Percentiles rank a stretch among this genome's conserved stretches.
Evolutionary conservation across 257 asterid genomes (phyloP).

Genomic region (Nicotiana sylvestris): DNA sequence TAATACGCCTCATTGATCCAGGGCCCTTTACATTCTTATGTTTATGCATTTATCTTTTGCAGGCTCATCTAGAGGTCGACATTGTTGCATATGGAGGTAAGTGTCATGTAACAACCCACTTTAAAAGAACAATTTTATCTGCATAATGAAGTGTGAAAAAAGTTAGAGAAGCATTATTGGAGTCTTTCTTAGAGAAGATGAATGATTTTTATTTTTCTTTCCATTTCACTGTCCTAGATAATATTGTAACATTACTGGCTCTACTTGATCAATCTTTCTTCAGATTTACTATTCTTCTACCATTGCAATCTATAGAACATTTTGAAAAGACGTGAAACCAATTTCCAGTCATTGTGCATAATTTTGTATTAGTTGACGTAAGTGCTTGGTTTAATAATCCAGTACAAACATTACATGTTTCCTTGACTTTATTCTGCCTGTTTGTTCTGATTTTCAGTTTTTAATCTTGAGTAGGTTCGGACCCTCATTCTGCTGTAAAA

Average conservation of each 20-base stretch:
- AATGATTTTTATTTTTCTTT: neutral
- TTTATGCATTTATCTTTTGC: slow-evolving; percentile 26
- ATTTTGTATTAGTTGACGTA: neutral
- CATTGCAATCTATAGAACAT: neutral
- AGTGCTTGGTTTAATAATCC: neutral
- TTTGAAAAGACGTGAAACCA: neutral
- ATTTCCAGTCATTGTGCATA: neutral
- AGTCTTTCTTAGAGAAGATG: neutral
- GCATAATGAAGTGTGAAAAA: neutral
- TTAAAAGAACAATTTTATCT: neutral
- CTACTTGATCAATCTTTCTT: neutral
- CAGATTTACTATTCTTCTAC: neutral
- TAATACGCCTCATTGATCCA: neutral
- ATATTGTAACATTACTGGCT: neutral
- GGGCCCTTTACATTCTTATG: neutral
- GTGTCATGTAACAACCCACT: slow-evolving; percentile 9
- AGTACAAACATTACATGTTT: neutral
- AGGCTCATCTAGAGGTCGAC: slow-evolving; percentile 79
- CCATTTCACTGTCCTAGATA: neutral
- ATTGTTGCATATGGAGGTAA: slow-evolving; percentile 96
- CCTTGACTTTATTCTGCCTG: slow-evolving; percentile 17
- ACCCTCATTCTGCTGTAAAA: slow-evolving; percentile 71
- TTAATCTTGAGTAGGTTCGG: slow-evolving; percentile 58
- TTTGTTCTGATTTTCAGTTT: neutral
- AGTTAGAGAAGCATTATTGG: neutral